phyloP scores from a whole-genome alignment of 352 stramenopile genomes.

The Phytophthora podocarpi region DNA sequence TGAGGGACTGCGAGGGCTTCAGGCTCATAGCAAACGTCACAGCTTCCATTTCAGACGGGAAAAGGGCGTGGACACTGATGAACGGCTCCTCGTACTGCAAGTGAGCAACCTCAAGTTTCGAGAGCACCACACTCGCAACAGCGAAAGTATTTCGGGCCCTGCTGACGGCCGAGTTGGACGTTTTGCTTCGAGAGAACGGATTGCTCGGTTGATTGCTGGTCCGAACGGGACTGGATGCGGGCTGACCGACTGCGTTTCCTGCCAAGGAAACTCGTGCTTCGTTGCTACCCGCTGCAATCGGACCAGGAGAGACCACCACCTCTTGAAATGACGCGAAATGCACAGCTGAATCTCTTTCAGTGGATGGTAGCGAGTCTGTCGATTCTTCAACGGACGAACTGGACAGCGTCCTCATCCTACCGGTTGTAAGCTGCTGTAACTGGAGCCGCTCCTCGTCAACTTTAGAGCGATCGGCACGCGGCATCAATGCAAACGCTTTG shows the following conservation, averaged over 20 bases:
- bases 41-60: conserved; percentile 51
- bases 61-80: conserved; percentile 54
- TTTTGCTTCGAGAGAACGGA: conserved; percentile 7
- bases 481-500: conserved; percentile 50
- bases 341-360: background rate
- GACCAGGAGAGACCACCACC: conserved; percentile 6
- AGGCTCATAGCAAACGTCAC: conserved; percentile 48
- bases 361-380: conserved; percentile 12
- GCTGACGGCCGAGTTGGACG: background rate
- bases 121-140: conserved; percentile 63
- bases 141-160: conserved; percentile 36
- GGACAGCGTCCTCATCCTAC: background rate
- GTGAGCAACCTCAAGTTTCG: conserved; percentile 45
- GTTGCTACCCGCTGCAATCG: background rate
- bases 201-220: conserved; percentile 7
- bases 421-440: conserved; percentile 21
- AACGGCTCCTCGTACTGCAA: conserved; percentile 55
- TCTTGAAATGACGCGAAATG: conserved; percentile 54
- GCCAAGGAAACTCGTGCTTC: background rate
- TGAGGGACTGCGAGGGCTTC: conserved; percentile 33
- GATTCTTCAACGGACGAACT: conserved; percentile 12
- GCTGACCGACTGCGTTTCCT: background rate
- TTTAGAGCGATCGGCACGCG: conserved; percentile 26
- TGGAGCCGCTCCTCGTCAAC: conserved; percentile 43
- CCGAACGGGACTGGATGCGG: background rate